Base-by-base conservation (phyloP, 2,329 filamentous ascomycete species). In the Beauveria australis region DNA sequence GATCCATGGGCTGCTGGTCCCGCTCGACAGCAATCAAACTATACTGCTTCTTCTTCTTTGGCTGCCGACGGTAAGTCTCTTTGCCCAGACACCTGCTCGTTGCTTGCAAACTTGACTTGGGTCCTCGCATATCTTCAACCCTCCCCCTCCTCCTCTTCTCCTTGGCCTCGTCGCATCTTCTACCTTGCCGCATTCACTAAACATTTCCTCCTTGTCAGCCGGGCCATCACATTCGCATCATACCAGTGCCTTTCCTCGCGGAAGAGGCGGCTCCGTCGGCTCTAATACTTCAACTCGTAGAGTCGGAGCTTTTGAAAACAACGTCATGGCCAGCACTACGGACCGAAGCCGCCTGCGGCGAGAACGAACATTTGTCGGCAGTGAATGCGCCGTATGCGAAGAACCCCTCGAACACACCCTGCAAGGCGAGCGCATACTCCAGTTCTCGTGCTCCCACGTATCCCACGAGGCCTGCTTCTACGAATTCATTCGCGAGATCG, bases 381-480 rank as follows among this genome's bases (percentile, higher is more conserved):
- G 87, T 72, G 90, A 95, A 77, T 99, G 94, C 75, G 90, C 92
- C 55, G 92, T 97, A 18, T 99, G 94, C 72, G 94, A 99, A 73
- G 94, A 99, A 76, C 92, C 92, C 3, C 78, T 99, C 64, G 94
- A 97, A 75, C 93, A 97, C 74, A 99, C 92, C 3, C 81, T 99
- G 52, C 89, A 90, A 55, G 94, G 94, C 62, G 94, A 99, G 77
- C 87, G 92, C 66, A 92, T 99, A 63, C 79, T 99, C 59, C 94
- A 97, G 72, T 94, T 99, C 69, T 95, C 92, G 6, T 99, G 94
- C 75, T 85, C 88, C n/a, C 94, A 99, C 75, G 93, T 99, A 63
- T 92, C 93, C 12, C 94, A 99, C 72, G 94, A 97, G 74, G 94
- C 93, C 41, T 99, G 94, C 76, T 97, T 99, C 72, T 97, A 97